phyloP scores from a whole-genome alignment of 371 early-diverging fungal species.

The Apophysomyces ossiformis region DNA sequence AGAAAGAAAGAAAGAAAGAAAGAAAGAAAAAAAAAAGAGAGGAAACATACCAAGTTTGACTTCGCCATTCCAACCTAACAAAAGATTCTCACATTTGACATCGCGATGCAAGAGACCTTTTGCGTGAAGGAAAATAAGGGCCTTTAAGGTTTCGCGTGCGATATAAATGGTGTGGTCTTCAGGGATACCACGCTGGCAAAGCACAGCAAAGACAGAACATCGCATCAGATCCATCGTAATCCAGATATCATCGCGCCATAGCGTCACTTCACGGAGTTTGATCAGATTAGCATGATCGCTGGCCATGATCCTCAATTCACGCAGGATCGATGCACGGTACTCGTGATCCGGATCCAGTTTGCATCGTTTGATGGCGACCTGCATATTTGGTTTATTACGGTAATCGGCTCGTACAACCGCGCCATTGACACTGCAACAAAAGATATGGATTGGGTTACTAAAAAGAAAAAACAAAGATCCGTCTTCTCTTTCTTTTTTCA shows the following conservation, averaged over 20 bases:
- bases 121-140: constrained; percentile 88
- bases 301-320: constrained; percentile 53
- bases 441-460: too few relatives aligned
- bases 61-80: constrained; percentile 91
- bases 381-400: constrained; percentile 36
- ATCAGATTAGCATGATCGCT: constrained; percentile 47
- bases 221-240: constrained; percentile 59
- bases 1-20: neutral
- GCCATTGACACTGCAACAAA: constrained; percentile 45
- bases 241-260: constrained; percentile 52
- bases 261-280: constrained; percentile 41
- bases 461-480: too few relatives aligned
- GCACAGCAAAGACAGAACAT: constrained; percentile 51
- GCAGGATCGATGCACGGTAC: constrained; percentile 49
- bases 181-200: constrained; percentile 53
- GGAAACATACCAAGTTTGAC: constrained; percentile 88
- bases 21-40: neutral
- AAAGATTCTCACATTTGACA: constrained; percentile 96
- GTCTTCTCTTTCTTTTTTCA: too few relatives aligned
- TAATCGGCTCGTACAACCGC: constrained; percentile 48
- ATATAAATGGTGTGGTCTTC: constrained; percentile 47
- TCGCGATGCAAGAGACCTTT: constrained; percentile 97
- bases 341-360: constrained; percentile 46
- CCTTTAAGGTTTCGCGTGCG: constrained; percentile 57
- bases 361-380: constrained; percentile 53